Evolutionary conservation across 805 yeast genomes (phyloP).

Genomic region (Saitoella complicata): DNA sequence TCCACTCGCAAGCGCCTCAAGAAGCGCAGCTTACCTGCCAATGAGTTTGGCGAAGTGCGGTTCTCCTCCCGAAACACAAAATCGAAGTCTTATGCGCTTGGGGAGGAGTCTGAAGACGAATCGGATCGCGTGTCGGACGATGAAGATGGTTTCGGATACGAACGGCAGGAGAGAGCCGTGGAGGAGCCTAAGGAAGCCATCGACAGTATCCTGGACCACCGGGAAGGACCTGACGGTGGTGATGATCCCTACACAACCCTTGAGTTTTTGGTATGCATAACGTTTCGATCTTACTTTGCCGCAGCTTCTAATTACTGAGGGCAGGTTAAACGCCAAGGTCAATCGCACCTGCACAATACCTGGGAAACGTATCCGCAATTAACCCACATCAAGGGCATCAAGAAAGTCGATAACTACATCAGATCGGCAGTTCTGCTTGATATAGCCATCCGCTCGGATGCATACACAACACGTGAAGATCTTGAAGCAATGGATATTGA

Average conservation of each 20-base stretch:
- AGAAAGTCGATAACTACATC: conserved; percentile 80
- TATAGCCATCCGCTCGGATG: conserved; percentile 60
- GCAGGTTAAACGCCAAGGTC: conserved; percentile 67
- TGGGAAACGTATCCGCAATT: conserved; percentile 60
- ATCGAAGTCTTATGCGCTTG: conserved; percentile 63
- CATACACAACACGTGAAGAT: conserved; percentile 75
- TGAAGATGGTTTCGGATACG: conserved; percentile 19
- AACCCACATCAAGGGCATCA: conserved; percentile 48
- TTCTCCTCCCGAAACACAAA: conserved; percentile 62
- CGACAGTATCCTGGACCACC: conserved; percentile 40
- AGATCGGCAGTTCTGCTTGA: conserved; percentile 60
- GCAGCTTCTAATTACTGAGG: not conserved
- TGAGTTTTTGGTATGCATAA: conserved; percentile 27
- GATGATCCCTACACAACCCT: conserved; percentile 18
- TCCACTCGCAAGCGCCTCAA: conserved; percentile 8
- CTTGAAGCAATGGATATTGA: conserved; percentile 88
- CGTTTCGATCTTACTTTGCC: conserved; percentile 25
- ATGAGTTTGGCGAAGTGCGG: conserved; percentile 27
- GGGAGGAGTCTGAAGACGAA: conserved; percentile 31
- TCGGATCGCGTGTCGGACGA: conserved; percentile 39
- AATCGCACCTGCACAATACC: conserved; percentile 84
- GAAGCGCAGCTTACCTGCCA: conserved; percentile 12
- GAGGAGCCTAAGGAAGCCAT: conserved; percentile 27
- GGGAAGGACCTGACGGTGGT: conserved; percentile 24
- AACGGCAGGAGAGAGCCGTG: conserved; percentile 20